Base-by-base conservation (phyloP, 148 eudicot genomes). In the Vaccinium vitisidaea region DNA sequence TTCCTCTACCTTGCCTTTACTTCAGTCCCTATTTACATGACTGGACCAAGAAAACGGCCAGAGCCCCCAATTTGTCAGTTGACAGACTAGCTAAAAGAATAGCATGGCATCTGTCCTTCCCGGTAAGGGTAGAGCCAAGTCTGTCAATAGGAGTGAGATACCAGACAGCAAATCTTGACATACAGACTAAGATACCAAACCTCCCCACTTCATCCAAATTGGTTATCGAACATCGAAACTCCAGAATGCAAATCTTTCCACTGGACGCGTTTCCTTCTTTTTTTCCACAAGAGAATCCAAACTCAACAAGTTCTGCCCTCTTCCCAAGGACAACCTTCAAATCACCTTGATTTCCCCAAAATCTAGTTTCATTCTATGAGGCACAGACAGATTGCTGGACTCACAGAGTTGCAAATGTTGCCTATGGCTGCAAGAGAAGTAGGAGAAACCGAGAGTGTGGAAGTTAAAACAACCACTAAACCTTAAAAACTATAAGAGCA, bases 221-320 rank as follows among this genome's bases (percentile, higher is more conserved):
- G 49, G 78, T 2, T 18, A 43, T 11, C 56, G 49, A 21, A 76
- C 46, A 43, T 43, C 6, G 46, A 43, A 43, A 43, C 46, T 5
- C 46, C 46, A 43, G 46, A 43, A 43, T 43, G 46, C 46, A 43
- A 43, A 43, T 43, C 46, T 69, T 30, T 69, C 74, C 6, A 27
- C 74, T 30, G 39, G 19, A 5, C 74, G 14, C 5, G 43, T 67
- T 67, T 67, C 14, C 73, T 67, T 27, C 74, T 0, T 27, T 69
- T 77, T 77, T 77, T 50, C 27, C 14, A 55, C 58, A 18, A 79
- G 23, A 16, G 80, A 78, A 27, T 18, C 23, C 11, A 9, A 77
- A 48, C 32, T 27, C 52, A 32, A 36, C 25, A 55, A 80, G 81
- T 80, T 80, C 82, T 80, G 32, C 69, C 13, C 36, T 55, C 50